Percentiles rank a stretch among this genome's conserved stretches.
Conservation (phyloP, 352 stramenopile genomes). For the Pythium apleroticum region DNA sequence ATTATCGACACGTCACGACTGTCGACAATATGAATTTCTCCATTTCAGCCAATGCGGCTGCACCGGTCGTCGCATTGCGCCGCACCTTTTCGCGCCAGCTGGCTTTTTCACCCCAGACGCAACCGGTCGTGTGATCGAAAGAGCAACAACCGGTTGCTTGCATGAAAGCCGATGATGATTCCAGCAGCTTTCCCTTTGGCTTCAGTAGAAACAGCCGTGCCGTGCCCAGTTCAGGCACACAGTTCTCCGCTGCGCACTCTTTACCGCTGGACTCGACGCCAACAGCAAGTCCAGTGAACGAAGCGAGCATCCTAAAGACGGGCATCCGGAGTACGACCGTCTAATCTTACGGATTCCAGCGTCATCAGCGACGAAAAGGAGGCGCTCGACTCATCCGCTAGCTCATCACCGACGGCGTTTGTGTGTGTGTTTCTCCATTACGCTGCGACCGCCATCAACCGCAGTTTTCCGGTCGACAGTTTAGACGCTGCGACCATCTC, state of each 20-base stretch:
- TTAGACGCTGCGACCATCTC: not conserved
- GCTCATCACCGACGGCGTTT: not conserved
- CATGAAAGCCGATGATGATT: not conserved
- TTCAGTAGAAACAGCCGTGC: conserved; percentile 9
- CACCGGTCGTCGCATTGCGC: not conserved
- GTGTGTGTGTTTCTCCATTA: not conserved
- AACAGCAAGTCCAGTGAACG: not conserved
- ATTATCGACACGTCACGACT: not conserved
- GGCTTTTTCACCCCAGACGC: not conserved
- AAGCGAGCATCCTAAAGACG: not conserved
- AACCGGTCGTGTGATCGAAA: not conserved
- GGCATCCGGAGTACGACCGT: not conserved
- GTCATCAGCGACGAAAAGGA: not conserved
- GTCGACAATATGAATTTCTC: not conserved
- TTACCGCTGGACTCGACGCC: not conserved
- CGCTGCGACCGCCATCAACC: not conserved
- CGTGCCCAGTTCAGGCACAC: not conserved
- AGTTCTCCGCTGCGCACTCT: not conserved
- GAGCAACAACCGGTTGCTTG: not conserved
- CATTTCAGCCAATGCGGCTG: not conserved
- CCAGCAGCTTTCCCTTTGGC: conserved; percentile 3
- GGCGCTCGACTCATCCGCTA: not conserved
- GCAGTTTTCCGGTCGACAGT: not conserved
- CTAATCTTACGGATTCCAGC: not conserved
- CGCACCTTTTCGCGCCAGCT: conserved; percentile 7